Conservation (phyloP, 2,329 filamentous ascomycete species). For the Amauroascus niger region DNA sequence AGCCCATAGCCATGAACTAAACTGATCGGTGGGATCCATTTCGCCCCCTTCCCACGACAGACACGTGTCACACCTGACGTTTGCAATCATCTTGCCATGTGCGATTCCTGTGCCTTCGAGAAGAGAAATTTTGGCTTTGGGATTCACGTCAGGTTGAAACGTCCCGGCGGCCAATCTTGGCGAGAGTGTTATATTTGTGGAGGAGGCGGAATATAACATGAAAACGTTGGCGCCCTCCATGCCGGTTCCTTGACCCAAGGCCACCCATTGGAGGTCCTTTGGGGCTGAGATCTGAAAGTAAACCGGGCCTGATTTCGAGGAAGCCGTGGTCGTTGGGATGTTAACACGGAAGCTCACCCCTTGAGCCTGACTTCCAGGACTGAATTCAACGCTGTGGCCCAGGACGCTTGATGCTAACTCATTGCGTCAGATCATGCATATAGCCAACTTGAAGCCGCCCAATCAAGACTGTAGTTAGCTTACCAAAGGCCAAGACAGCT, state of each 20-base stretch:
- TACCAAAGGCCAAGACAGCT: conserved; percentile 1
- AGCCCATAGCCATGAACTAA: conserved; percentile 45
- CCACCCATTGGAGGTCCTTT: conserved; percentile 45
- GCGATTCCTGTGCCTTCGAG: conserved; percentile 46
- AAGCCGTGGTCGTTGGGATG: conserved; percentile 45
- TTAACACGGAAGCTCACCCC: conserved; percentile 42
- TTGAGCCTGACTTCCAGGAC: conserved; percentile 16
- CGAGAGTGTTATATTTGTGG: conserved; percentile 49
- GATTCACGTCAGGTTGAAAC: conserved; percentile 35
- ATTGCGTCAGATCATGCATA: neutral
- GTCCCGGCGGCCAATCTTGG: conserved; percentile 42
- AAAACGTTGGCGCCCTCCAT: conserved; percentile 53
- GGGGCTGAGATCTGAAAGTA: conserved; percentile 51
- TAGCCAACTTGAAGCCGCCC: too few relatives aligned
- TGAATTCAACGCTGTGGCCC: conserved; percentile 20
- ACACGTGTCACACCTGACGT: conserved; percentile 48
- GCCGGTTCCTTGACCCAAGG: conserved; percentile 45
- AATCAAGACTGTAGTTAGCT: too few relatives aligned
- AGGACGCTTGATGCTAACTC: conserved; percentile 16
- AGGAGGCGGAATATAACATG: conserved; percentile 46
- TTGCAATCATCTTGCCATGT: conserved; percentile 46
- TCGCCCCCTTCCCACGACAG: conserved; percentile 44
- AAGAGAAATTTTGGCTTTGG: conserved; percentile 38
- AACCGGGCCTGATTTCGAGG: conserved; percentile 45
- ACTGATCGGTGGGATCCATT: conserved; percentile 40